These are phyloP conservation scores for Silene vulgaris DNA, from an alignment of 179 eudicot genomes.

Conservation along the genomic window DNA sequence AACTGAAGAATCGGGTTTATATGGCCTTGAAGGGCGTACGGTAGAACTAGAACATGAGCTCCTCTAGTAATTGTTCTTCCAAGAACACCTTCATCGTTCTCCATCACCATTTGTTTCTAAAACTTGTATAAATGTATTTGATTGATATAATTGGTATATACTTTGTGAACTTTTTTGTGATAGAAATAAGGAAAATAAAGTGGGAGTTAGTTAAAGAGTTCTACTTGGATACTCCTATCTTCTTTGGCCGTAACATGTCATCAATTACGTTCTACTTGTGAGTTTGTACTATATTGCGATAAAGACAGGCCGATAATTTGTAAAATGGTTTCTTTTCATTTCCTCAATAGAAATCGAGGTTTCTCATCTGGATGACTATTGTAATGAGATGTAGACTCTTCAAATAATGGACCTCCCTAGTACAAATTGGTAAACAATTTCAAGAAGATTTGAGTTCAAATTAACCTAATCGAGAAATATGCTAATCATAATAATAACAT, in stretches of 20 bases:
- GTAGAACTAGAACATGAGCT: conserved; percentile 29
- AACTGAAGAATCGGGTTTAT: conserved; percentile 35
- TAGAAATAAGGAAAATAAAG: no score
- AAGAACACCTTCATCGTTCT: neutral
- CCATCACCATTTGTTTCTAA: neutral
- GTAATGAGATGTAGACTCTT: no score
- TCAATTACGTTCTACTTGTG: no score
- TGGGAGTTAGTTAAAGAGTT: neutral
- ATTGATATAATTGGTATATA: neutral
- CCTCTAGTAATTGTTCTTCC: conserved; percentile 18
- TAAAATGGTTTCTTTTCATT: no score
- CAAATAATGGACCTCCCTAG: no score
- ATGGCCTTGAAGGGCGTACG: conserved; percentile 32
- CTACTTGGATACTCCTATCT: neutral
- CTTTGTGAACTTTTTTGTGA: neutral
- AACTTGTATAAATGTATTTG: neutral
- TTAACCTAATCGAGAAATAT: no score
- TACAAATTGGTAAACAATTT: no score
- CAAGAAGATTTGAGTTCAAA: no score
- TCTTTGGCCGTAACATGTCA: neutral
- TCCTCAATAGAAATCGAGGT: no score
- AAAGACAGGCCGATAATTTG: neutral
- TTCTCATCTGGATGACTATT: no score
- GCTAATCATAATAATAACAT: no score
- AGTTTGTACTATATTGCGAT: neutral